A percentile compares a stretch with the other conserved stretches of the same genome.
phyloP scores from a whole-genome alignment of 208 protist species.

The Leishmania gerbilli region DNA sequence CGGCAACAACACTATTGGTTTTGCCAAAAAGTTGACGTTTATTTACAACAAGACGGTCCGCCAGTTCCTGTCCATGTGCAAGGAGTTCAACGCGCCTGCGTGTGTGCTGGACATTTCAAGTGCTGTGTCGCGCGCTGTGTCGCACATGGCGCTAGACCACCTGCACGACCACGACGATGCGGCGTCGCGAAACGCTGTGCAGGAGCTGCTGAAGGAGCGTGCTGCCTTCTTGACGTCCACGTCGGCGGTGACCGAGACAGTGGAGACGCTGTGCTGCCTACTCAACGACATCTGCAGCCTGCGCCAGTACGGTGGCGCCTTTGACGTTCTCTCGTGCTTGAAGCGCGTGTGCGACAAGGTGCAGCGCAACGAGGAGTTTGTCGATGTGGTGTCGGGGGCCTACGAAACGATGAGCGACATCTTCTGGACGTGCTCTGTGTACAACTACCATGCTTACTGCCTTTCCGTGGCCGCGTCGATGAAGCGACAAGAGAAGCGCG shows the following conservation, averaged over 20 bases:
- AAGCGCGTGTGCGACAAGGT: slow-evolving; percentile 64
- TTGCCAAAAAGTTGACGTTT: slow-evolving; percentile 56
- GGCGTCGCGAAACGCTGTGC: slow-evolving; percentile 23
- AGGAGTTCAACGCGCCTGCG: slow-evolving; percentile 46
- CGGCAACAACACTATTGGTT: slow-evolving; percentile 58
- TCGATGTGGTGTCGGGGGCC: slow-evolving; percentile 34
- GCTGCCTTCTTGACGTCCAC: slow-evolving; percentile 59
- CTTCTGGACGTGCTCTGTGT: slow-evolving; percentile 69
- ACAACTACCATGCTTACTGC: slow-evolving; percentile 77
- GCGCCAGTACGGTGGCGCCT: slow-evolving; percentile 51
- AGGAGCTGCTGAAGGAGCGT: slow-evolving; percentile 49
- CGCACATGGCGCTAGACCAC: slow-evolving; percentile 45
- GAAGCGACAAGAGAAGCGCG: slow-evolving; percentile 33
- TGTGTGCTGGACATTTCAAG: slow-evolving; percentile 47
- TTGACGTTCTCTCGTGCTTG: slow-evolving; percentile 57
- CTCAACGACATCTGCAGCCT: slow-evolving; percentile 45
- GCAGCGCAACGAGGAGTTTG: slow-evolving; percentile 28
- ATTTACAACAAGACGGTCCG: slow-evolving; percentile 65
- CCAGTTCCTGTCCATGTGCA: slow-evolving; percentile 59
- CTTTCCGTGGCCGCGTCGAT: slow-evolving; percentile 51
- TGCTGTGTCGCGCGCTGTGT: slow-evolving; percentile 46
- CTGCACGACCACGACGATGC: slow-evolving; percentile 24
- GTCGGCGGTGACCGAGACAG: slow-evolving; percentile 33
- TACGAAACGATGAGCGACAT: slow-evolving; percentile 68
- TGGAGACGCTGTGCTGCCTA: slow-evolving; percentile 64